Percentiles rank a stretch among this genome's conserved stretches.
Conservation (phyloP, 805 yeast genomes). For the Kodamaea kaohsiungensis region DNA sequence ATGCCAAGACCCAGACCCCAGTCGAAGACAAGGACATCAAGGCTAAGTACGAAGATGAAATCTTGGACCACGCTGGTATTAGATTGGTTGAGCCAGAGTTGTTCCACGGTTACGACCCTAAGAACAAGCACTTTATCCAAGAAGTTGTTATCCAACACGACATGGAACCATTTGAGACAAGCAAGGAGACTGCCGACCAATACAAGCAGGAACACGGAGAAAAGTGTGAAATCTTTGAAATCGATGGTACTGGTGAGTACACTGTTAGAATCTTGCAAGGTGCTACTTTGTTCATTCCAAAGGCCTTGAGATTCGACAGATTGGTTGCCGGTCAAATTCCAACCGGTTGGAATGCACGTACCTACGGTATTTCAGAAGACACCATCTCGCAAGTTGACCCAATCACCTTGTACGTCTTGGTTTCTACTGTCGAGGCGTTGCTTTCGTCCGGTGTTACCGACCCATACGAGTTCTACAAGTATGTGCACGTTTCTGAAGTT, state of each 20-base stretch:
- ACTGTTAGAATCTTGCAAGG: slow-evolving; percentile 91
- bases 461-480: slow-evolving; percentile 97
- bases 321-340: slow-evolving; percentile 93
- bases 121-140: slow-evolving; percentile 88
- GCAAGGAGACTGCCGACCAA: slow-evolving; percentile 93
- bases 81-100: slow-evolving; percentile 95
- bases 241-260: slow-evolving; percentile 88
- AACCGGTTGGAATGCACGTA: slow-evolving; percentile 95
- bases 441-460: slow-evolving; percentile 94
- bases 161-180: slow-evolving; percentile 91
- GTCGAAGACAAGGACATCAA: slow-evolving; percentile 95
- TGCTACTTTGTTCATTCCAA: slow-evolving; percentile 87
- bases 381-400: slow-evolving; percentile 94
- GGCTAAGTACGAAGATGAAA: slow-evolving; percentile 84
- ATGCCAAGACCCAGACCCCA: slow-evolving; percentile 87
- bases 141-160: slow-evolving; percentile 97
- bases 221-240: slow-evolving; percentile 85
- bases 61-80: slow-evolving; percentile 93
- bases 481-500: slow-evolving; percentile 96
- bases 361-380: slow-evolving; percentile 94
- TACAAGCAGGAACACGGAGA: slow-evolving; percentile 94
- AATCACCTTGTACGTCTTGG: slow-evolving; percentile 87
- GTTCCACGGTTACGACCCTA: slow-evolving; percentile 92
- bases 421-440: slow-evolving; percentile 93
- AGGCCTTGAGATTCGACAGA: slow-evolving; percentile 75